phyloP scores from a whole-genome alignment of 2,329 filamentous ascomycete genomes.

The Trichoderma atrobrunneum region DNA sequence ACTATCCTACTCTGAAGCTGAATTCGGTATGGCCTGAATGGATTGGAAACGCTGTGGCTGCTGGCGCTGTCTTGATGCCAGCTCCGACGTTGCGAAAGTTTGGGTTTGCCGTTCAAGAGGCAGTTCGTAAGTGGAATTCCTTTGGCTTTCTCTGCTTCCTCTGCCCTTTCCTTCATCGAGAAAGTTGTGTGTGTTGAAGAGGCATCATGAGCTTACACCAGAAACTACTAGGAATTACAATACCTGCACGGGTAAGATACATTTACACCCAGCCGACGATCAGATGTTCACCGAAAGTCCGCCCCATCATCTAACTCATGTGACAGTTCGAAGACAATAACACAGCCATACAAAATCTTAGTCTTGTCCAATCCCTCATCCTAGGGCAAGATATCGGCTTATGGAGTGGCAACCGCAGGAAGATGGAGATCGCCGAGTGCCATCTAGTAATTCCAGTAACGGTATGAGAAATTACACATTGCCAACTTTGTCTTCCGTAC shows the following conservation, averaged over 20 bases:
- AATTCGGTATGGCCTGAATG: conserved; percentile 57
- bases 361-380: conserved; percentile 49
- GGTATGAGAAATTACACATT: conserved; percentile 30
- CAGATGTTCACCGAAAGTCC: neutral
- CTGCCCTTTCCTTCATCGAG: neutral
- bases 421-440: conserved; percentile 56
- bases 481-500: neutral
- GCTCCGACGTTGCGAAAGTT: conserved; percentile 59
- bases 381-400: conserved; percentile 49
- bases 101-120: conserved; percentile 54
- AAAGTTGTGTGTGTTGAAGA: neutral
- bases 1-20: conserved; percentile 57
- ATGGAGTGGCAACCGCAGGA: conserved; percentile 54
- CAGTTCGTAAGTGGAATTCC: conserved; percentile 40
- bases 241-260: conserved; percentile 31
- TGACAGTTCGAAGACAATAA: conserved; percentile 50
- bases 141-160: neutral
- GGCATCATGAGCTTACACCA: neutral
- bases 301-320: conserved; percentile 9
- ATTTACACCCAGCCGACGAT: neutral
- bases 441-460: conserved; percentile 46
- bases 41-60: conserved; percentile 57
- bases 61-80: conserved; percentile 58
- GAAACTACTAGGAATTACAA: conserved; percentile 28
- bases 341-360: conserved; percentile 43